Conservation (phyloP, 305 asterid species). For the Fraxinus latifolia region DNA sequence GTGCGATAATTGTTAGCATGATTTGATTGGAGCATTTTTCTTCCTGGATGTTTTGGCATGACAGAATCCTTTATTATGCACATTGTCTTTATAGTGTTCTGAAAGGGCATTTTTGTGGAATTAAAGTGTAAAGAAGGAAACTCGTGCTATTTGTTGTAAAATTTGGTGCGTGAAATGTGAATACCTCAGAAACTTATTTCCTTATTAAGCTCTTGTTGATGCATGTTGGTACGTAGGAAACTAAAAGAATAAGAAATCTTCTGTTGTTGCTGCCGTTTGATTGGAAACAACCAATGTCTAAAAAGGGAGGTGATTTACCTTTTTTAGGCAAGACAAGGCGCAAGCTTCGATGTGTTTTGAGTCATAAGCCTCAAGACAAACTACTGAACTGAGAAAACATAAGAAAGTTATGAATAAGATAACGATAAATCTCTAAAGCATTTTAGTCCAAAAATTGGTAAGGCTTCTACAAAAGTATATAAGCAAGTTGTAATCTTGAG, state of each 20-base stretch:
- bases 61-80: background rate
- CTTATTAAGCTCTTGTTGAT: background rate
- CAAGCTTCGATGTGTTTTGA: background rate
- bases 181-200: background rate
- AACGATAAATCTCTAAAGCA: background rate
- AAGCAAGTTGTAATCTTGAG: no score
- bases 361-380: background rate
- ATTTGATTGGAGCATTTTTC: background rate
- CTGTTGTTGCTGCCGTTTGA: background rate
- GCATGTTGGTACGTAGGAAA: background rate
- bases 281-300: background rate
- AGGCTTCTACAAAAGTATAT: background rate
- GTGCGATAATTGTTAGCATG: background rate
- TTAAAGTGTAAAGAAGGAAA: background rate
- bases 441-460: background rate
- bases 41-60: background rate
- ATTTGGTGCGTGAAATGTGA: background rate
- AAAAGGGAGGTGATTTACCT: background rate
- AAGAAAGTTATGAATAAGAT: background rate
- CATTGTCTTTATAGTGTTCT: background rate
- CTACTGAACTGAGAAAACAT: background rate
- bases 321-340: background rate
- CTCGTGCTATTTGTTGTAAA: background rate
- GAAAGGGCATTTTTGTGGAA: background rate
- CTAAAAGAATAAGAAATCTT: background rate